A percentile compares a stretch with the other conserved stretches of the same genome.
phyloP scores from a whole-genome alignment of 371 early-diverging fungal genomes.

The Mucor ambiguus region DNA sequence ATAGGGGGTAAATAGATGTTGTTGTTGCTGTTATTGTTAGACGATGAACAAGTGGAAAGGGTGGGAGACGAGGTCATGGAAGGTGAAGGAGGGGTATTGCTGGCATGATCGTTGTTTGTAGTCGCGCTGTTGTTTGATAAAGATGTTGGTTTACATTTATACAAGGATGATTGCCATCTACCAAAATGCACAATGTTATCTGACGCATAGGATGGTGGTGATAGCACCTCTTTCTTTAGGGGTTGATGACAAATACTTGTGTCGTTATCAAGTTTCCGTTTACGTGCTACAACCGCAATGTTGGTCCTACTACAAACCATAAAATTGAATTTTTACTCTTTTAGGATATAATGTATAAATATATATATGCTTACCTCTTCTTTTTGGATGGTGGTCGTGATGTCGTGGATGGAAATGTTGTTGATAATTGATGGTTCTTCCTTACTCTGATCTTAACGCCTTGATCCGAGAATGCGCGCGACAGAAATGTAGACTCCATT shows the following conservation, averaged over 20 bases:
- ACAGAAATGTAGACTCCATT: conserved; percentile 58
- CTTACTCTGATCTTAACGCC: conserved; percentile 51
- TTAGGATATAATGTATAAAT: conserved; percentile 5
- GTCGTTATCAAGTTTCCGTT: conserved; percentile 9
- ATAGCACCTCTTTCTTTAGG: neutral
- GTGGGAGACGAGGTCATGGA: conserved; percentile 1
- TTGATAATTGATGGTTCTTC: conserved; percentile 39
- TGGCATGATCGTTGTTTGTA: neutral
- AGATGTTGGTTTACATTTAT: neutral
- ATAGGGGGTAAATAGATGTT: neutral
- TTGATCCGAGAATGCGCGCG: conserved; percentile 52
- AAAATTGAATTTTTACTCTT: conserved; percentile 2
- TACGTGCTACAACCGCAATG: conserved; percentile 1
- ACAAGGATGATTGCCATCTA: conserved; percentile 10
- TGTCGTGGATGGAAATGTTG: neutral
- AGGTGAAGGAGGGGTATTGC: neutral
- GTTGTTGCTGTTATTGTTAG: neutral
- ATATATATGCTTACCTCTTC: neutral
- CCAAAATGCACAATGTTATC: conserved; percentile 14
- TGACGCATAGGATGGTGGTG: conserved; percentile 17
- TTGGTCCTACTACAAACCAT: conserved; percentile 6
- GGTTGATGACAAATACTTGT: neutral
- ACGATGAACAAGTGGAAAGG: neutral
- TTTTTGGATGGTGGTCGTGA: neutral
- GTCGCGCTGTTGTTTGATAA: neutral